phyloP scores from a whole-genome alignment of 352 stramenopile species.

The Phytophthora tubulina region DNA sequence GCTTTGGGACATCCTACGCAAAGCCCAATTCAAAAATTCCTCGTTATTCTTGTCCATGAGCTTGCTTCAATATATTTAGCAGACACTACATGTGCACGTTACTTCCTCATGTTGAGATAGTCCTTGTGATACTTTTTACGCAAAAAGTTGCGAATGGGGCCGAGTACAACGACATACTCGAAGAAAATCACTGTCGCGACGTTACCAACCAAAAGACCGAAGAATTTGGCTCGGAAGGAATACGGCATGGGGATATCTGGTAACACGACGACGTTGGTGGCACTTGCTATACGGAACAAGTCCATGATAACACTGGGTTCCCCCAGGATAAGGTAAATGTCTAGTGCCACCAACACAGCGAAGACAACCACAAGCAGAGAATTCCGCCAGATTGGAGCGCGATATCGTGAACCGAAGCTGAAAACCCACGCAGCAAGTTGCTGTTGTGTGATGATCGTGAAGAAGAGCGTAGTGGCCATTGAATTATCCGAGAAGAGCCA shows the following conservation, averaged over 20 bases:
- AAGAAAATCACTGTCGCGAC: conserved; percentile 47
- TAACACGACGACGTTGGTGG: conserved; percentile 56
- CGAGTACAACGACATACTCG: conserved; percentile 54
- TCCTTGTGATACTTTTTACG: conserved; percentile 65
- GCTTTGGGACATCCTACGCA: too few relatives aligned
- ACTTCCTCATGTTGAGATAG: conserved; percentile 52
- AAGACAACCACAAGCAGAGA: conserved; percentile 47
- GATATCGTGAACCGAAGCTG: conserved; percentile 57
- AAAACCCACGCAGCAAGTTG: conserved; percentile 43
- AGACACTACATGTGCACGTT: not conserved
- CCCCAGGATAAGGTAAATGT: conserved; percentile 59
- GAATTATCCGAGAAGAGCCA: conserved; percentile 60
- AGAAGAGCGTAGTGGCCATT: conserved; percentile 44
- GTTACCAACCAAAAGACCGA: conserved; percentile 48
- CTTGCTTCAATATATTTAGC: too few relatives aligned
- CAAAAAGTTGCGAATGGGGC: conserved; percentile 58
- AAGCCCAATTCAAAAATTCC: too few relatives aligned
- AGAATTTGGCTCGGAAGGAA: conserved; percentile 48
- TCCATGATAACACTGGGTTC: conserved; percentile 41
- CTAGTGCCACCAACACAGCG: conserved; percentile 15
- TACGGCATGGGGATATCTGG: conserved; percentile 60
- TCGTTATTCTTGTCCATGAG: not conserved
- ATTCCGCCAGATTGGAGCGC: conserved; percentile 56
- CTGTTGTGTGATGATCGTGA: conserved; percentile 45
- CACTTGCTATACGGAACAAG: conserved; percentile 58